These are phyloP conservation scores for Trichoderma parareesei DNA, from an alignment of 495 filamentous ascomycete species.

Conservation along the genomic window DNA sequence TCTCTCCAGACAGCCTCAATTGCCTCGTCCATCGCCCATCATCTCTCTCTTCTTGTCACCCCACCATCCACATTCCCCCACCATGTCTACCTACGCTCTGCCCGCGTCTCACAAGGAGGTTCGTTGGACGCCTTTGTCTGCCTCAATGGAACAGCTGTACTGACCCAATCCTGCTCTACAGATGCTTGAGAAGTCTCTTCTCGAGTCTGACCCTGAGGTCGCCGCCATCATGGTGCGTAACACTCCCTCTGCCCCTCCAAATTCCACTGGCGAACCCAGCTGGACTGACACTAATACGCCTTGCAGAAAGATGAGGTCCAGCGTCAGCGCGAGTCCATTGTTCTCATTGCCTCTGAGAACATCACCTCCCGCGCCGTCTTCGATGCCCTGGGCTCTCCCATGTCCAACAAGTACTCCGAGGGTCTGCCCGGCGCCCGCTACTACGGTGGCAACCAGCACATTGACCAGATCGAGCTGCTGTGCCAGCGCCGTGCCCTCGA, in stretches of 20 bases:
- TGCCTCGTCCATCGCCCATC: background rate
- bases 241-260: background rate
- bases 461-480: conserved; percentile 88
- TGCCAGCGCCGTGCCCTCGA: conserved; percentile 93
- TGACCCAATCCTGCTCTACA: conserved; percentile 47
- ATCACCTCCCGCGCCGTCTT: conserved; percentile 84
- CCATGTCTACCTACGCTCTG: conserved; percentile 60
- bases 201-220: conserved; percentile 83
- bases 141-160: background rate
- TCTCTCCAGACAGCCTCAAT: conserved; percentile 6
- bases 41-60: background rate
- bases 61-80: conserved; percentile 27
- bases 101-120: conserved; percentile 83
- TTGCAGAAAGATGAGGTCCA: conserved; percentile 85
- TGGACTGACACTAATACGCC: conserved; percentile 8
- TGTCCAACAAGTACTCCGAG: conserved; percentile 99
- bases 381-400: conserved; percentile 81
- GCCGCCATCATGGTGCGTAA: conserved; percentile 81
- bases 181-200: conserved; percentile 85
- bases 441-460: conserved; percentile 99
- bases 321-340: conserved; percentile 95
- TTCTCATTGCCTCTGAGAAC: conserved; percentile 93
- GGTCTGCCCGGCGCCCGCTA: conserved; percentile 97
- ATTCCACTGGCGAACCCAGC: too few relatives aligned
- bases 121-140: conserved; percentile 27